phyloP scores from a whole-genome alignment of 768 basidiomycete genomes.

The Ramaria sp. region DNA sequence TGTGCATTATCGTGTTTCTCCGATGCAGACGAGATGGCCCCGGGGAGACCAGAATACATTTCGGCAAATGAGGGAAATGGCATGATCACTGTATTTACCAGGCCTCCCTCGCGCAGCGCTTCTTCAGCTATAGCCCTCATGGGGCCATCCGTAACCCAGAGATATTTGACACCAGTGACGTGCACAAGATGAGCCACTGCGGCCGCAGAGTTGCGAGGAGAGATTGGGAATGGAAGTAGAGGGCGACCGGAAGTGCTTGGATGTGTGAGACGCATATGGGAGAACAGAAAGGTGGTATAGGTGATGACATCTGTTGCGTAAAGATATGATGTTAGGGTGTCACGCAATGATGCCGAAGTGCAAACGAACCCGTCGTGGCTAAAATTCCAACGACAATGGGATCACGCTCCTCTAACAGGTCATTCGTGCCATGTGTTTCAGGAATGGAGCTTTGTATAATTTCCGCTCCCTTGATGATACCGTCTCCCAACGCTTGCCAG shows the following conservation, averaged over 20 bases:
- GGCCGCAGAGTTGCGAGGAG: slow-evolving; percentile 23
- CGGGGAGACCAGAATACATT: neutral
- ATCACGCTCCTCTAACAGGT: neutral
- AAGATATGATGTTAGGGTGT: neutral
- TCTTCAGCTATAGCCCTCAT: slow-evolving; percentile 15
- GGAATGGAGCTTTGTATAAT: slow-evolving; percentile 1
- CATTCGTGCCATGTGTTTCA: neutral
- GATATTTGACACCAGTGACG: slow-evolving; percentile 13
- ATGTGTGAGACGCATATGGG: slow-evolving; percentile 14
- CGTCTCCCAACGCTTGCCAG: neutral
- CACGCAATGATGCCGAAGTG: neutral
- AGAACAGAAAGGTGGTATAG: slow-evolving; percentile 8
- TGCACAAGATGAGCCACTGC: slow-evolving; percentile 27
- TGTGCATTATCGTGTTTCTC: neutral
- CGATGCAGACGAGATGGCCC: neutral
- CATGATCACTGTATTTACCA: slow-evolving; percentile 7
- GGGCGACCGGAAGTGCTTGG: neutral
- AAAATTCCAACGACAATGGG: slow-evolving; percentile 3
- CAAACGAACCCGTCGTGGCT: neutral
- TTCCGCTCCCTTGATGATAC: neutral
- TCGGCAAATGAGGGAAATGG: slow-evolving; percentile 14
- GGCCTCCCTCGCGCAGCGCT: slow-evolving; percentile 8
- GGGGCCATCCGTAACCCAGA: slow-evolving; percentile 16
- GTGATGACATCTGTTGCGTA: slow-evolving; percentile 20
- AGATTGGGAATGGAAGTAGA: slow-evolving; percentile 22